phyloP scores from a whole-genome alignment of 345 rosid genomes.

The Citropsis articulata region DNA sequence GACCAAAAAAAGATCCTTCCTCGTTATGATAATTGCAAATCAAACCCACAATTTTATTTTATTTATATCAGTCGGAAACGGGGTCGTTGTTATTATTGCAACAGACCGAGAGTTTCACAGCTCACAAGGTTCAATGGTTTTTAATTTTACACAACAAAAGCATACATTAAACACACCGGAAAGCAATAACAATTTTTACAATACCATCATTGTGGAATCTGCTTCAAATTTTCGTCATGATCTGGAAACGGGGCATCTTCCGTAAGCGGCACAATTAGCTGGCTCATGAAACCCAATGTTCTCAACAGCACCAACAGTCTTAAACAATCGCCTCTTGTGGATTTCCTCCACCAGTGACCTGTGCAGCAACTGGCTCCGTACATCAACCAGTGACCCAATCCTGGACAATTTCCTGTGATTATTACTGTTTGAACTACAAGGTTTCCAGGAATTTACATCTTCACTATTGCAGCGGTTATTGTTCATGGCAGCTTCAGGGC shows the following conservation, averaged over 20 bases:
- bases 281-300: conserved; percentile 55
- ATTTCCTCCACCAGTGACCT: conserved; percentile 71
- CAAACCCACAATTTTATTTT: neutral
- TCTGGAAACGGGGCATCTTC: conserved; percentile 9
- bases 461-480: neutral
- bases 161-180: neutral
- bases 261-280: neutral
- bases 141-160: neutral
- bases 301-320: conserved; percentile 62
- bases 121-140: neutral
- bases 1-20: neutral
- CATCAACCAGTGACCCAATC: conserved; percentile 54
- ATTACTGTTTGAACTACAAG: neutral
- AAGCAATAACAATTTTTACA: conserved; percentile 1
- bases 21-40: neutral
- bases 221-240: conserved; percentile 11
- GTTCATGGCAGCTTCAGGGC: conserved; percentile 26
- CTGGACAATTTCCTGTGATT: conserved; percentile 35
- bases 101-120: neutral
- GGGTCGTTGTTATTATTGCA: neutral
- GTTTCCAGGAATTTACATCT: conserved; percentile 12
- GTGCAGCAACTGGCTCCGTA: conserved; percentile 73
- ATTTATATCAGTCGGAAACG: neutral
- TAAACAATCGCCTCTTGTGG: conserved; percentile 61
- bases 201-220: neutral